phyloP scores from a whole-genome alignment of 768 basidiomycete species.

The Lentinula aciculospora region DNA sequence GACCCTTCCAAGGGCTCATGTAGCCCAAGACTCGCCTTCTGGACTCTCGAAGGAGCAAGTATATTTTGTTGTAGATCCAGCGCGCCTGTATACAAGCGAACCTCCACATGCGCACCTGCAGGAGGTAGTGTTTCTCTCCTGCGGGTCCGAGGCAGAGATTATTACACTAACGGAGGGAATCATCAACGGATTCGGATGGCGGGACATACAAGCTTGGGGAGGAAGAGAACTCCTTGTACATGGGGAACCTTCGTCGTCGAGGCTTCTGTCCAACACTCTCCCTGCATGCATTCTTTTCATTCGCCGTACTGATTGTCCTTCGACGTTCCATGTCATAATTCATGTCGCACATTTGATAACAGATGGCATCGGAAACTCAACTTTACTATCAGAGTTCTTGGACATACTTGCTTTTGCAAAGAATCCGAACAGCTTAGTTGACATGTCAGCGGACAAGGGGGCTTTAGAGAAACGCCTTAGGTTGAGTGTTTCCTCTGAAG shows the following conservation, averaged over 20 bases:
- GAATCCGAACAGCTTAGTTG: slow-evolving; percentile 9
- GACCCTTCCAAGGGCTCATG: background rate
- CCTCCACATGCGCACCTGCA: slow-evolving; percentile 17
- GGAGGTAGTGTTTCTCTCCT: slow-evolving; percentile 32
- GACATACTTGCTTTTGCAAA: slow-evolving; percentile 26
- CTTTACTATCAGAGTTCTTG: slow-evolving; percentile 38
- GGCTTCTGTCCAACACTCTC: slow-evolving; percentile 34
- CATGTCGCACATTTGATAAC: slow-evolving; percentile 43
- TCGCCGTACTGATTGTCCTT: slow-evolving; percentile 27
- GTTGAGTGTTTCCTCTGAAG: slow-evolving; percentile 31
- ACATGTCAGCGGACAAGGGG: background rate
- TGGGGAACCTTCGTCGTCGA: no score
- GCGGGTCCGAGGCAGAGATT: slow-evolving; percentile 30
- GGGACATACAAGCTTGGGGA: background rate
- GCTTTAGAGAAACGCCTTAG: slow-evolving; percentile 34
- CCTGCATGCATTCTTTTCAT: slow-evolving; percentile 38
- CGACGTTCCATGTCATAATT: slow-evolving; percentile 35
- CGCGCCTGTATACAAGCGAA: slow-evolving; percentile 17
- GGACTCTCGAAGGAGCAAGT: slow-evolving; percentile 15
- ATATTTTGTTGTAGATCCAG: slow-evolving; percentile 38
- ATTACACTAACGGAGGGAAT: slow-evolving; percentile 20
- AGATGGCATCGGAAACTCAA: slow-evolving; percentile 40
- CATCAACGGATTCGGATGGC: slow-evolving; percentile 22
- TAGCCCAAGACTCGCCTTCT: background rate
- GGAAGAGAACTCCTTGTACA: background rate